Evolutionary conservation across 805 yeast genomes (phyloP), one percentile per base, ranked within the genome.

Genomic region (Kodamaea leandrae): DNA sequence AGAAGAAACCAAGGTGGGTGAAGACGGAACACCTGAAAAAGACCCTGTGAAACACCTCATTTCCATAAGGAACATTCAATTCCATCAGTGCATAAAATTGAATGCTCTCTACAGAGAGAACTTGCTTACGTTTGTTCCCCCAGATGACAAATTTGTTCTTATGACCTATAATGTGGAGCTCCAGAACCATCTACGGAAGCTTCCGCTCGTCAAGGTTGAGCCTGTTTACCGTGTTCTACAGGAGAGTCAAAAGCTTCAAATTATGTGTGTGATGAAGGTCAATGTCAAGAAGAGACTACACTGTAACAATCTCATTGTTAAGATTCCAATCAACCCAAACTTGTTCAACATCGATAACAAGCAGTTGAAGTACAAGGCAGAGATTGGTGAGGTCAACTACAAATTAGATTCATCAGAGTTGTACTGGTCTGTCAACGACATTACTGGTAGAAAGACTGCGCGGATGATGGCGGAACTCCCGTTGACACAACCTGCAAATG

Each of bases 121-220:
- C 50, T 74, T 79, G 42, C 78, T 90, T 23, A 77, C 82, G 20
- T 90, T 89, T 58, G 78, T 84, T 13, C 96, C 97, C 12, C 96
- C 96, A 0, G 96, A 88, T 37, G 74, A 68, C 43, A 58, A 64
- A 41, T 71, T 71, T 38, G 51, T 54, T 2, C 51, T 68, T 2
- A 58, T 70, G 54, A 57, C 66, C 3, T 66, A 68, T 45, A 55
- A 74, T 3, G 71, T 69, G 30, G 76, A 75, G 14, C 63, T 64
- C 27, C 68, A 60, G 39, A 56, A 70, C 17, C 70, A 69, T 36
- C 52, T 49, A 27, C 41, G 52, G n/a, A 64, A 61, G 39, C 41
- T 53, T 30, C 80, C 81, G 1, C 53, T 77, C 24, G 48, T 77
- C n/a, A 57, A 69, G 64, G 58, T 76, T 3, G 57, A 56, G 24